A percentile compares a stretch with the other conserved stretches of the same genome.
Conservation (phyloP, 2,329 filamentous ascomycete species). For the Aureobasidium uvarum region DNA sequence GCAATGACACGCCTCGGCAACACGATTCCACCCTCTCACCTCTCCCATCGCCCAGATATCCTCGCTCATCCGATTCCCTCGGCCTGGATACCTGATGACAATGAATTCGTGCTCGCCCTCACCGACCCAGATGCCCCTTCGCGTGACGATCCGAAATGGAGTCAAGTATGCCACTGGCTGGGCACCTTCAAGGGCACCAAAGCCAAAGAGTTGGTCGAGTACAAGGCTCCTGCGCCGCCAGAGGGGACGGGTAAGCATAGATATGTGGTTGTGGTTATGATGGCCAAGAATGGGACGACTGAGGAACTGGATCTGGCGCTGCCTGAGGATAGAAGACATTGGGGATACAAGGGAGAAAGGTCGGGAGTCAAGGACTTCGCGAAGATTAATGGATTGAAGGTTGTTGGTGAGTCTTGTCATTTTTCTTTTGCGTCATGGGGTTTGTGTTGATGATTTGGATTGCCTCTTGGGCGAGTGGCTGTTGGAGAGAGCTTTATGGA, state of each 20-base stretch:
- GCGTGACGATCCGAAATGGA: conserved; percentile 54
- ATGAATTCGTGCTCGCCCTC: conserved; percentile 48
- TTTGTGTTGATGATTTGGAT: neutral
- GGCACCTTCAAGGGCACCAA: conserved; percentile 38
- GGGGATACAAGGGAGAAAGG: conserved; percentile 54
- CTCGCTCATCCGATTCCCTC: conserved; percentile 27
- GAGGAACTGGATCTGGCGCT: conserved; percentile 45
- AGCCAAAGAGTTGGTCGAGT: conserved; percentile 47
- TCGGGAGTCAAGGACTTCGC: conserved; percentile 55
- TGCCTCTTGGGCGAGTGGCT: neutral
- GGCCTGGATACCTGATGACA: neutral
- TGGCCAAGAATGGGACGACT: conserved; percentile 46
- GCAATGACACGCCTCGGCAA: conserved; percentile 55
- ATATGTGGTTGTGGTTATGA: conserved; percentile 57
- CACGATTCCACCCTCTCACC: conserved; percentile 47
- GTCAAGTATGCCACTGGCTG: conserved; percentile 60
- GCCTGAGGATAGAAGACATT: conserved; percentile 54
- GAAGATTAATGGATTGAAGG: conserved; percentile 47
- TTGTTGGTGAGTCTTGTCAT: conserved; percentile 43
- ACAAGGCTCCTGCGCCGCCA: conserved; percentile 56
- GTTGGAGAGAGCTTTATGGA: too few species aligned
- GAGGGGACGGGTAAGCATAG: conserved; percentile 57
- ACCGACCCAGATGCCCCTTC: conserved; percentile 61
- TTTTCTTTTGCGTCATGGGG: neutral
- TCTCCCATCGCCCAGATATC: conserved; percentile 46